Evolutionary conservation across 1,139 yeast species (phyloP).

Genomic region (Spathaspora sp.): DNA sequence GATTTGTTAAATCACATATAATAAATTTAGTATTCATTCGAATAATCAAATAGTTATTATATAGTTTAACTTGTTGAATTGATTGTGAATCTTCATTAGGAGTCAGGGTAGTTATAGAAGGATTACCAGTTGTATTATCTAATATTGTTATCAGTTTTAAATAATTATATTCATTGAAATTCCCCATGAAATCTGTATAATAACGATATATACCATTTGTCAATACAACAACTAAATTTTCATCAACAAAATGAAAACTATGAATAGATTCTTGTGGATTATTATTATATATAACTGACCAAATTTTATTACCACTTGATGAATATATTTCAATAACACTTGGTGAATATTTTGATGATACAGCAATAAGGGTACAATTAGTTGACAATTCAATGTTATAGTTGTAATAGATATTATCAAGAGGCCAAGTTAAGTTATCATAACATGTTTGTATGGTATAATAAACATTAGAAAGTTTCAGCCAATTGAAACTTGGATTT

Average conservation of each 20-base stretch:
- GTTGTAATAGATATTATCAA: slow-evolving; percentile 31
- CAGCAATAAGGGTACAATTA: slow-evolving; percentile 34
- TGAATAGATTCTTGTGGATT: slow-evolving; percentile 54
- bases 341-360: slow-evolving; percentile 36
- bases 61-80: slow-evolving; percentile 23
- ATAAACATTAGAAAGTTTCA: slow-evolving; percentile 58
- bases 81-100: slow-evolving; percentile 26
- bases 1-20: slow-evolving; percentile 26
- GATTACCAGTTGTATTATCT: slow-evolving; percentile 30
- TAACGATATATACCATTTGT: slow-evolving; percentile 57
- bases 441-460: slow-evolving; percentile 53
- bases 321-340: slow-evolving; percentile 50
- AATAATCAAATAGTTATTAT: slow-evolving; percentile 33
- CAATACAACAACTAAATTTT: slow-evolving; percentile 62
- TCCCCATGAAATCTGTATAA: slow-evolving; percentile 70
- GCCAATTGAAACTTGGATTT: slow-evolving; percentile 60
- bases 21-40: slow-evolving; percentile 27
- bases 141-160: slow-evolving; percentile 36
- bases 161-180: slow-evolving; percentile 51
- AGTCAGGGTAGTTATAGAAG: slow-evolving; percentile 33
- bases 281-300: slow-evolving; percentile 53
- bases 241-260: slow-evolving; percentile 57
- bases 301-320: slow-evolving; percentile 50
- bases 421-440: slow-evolving; percentile 36
- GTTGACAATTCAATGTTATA: slow-evolving; percentile 29